Evolutionary conservation across 129 eudicot species (phyloP).

Genomic region (Lactuca saligna): DNA sequence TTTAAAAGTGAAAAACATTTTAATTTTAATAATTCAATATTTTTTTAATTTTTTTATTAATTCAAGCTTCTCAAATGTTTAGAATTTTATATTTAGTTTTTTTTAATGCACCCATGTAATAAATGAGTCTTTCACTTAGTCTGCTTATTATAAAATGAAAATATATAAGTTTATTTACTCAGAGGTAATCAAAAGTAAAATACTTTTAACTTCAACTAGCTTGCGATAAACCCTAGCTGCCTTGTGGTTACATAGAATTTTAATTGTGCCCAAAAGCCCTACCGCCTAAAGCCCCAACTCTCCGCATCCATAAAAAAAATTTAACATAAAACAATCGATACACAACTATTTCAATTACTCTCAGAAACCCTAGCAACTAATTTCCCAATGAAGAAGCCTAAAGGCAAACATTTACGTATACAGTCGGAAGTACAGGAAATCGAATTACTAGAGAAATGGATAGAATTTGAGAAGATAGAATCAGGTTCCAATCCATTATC

Average conservation of each 20-base stretch:
- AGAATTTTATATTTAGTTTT: no score
- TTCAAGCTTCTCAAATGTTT: no score
- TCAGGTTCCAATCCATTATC: constrained; percentile 81
- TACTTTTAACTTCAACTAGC: not conserved
- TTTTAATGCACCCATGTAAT: no score
- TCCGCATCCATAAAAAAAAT: not conserved
- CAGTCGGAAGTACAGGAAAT: constrained; percentile 66
- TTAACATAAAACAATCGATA: not conserved
- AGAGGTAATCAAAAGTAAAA: no score
- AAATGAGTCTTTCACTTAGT: no score
- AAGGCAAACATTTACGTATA: constrained; percentile 43
- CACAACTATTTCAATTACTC: not conserved
- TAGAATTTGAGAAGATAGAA: constrained; percentile 64
- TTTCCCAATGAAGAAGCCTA: constrained; percentile 49
- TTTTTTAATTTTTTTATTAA: no score
- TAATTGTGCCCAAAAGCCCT: constrained; percentile 21
- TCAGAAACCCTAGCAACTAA: constrained; percentile 20
- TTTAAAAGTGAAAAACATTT: no score
- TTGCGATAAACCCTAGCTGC: constrained; percentile 10
- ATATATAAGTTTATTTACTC: no score
- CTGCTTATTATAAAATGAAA: no score
- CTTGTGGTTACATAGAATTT: not conserved
- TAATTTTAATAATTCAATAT: no score
- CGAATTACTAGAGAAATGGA: constrained; percentile 65
- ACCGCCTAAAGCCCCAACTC: constrained; percentile 17